Conservation (phyloP, 2,329 filamentous ascomycete species). For the Epichloe uncinata region DNA sequence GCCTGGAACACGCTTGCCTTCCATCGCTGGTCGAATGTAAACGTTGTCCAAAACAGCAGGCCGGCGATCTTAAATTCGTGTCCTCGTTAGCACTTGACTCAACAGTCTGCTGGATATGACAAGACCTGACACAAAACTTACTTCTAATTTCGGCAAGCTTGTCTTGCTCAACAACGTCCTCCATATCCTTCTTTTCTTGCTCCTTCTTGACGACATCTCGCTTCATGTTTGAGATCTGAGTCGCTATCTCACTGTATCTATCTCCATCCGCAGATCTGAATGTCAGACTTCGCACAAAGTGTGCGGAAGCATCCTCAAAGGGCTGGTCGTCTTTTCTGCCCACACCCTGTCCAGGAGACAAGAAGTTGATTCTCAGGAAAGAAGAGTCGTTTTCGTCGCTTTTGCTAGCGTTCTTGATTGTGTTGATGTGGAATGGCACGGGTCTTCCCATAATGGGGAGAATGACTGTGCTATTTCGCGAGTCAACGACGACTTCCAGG, state of each 20-base stretch:
- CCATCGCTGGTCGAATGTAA: conserved; percentile 87
- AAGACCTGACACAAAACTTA: conserved; percentile 28
- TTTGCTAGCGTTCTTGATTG: conserved; percentile 98
- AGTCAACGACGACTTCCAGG: conserved; percentile 78
- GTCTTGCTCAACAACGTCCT: conserved; percentile 97
- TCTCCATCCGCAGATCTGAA: conserved; percentile 84
- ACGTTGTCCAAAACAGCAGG: conserved; percentile 86
- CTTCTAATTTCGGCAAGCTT: conserved; percentile 91
- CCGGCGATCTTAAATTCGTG: conserved; percentile 52
- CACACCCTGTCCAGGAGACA: conserved; percentile 93
- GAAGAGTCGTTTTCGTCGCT: conserved; percentile 92
- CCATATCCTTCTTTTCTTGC: conserved; percentile 98
- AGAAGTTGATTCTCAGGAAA: conserved; percentile 90
- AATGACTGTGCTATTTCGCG: conserved; percentile 80
- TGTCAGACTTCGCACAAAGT: conserved; percentile 91
- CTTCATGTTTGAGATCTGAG: conserved; percentile 91
- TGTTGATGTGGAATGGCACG: conserved; percentile 93
- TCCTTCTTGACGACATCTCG: conserved; percentile 84
- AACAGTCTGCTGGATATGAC: neutral
- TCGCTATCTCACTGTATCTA: conserved; percentile 79
- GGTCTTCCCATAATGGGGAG: conserved; percentile 95
- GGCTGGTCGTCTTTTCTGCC: conserved; percentile 95
- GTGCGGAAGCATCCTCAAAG: conserved; percentile 89
- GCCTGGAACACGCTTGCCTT: conserved; percentile 91
- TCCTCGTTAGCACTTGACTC: neutral